Evolutionary conservation across 2,329 filamentous ascomycete species (phyloP).

Genomic region (Calonectria pteridis): DNA sequence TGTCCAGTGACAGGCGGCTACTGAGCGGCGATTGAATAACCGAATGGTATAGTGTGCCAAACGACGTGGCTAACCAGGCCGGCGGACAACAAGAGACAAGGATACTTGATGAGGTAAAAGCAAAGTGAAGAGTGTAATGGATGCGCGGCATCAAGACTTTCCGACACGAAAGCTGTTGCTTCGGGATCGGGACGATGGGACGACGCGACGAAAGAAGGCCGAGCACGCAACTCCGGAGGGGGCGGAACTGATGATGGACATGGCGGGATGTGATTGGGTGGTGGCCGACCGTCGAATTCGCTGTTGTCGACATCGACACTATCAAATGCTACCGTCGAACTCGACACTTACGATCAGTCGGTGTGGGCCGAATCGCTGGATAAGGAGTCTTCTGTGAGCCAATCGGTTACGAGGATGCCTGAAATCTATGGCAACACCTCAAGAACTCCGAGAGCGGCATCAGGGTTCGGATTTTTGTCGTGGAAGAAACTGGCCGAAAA

Average conservation of each 20-base stretch:
- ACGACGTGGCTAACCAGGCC: too few species aligned
- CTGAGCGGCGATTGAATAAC: background rate
- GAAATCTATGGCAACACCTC: background rate
- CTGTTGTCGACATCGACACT: background rate
- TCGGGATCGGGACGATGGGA: too few species aligned
- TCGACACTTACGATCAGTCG: background rate
- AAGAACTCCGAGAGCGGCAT: background rate
- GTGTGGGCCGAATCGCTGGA: background rate
- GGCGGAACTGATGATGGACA: background rate
- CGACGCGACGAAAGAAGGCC: too few species aligned
- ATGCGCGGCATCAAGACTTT: too few species aligned
- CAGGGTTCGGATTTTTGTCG: background rate
- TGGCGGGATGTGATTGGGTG: background rate
- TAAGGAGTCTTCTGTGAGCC: background rate
- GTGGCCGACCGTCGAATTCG: background rate
- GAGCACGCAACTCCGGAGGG: background rate
- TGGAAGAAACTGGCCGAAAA: background rate
- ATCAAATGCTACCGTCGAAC: background rate
- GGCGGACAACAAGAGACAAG: too few species aligned
- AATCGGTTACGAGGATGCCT: background rate
- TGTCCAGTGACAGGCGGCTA: background rate
- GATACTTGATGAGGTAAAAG: too few species aligned
- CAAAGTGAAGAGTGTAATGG: too few species aligned
- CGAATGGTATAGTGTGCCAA: background rate
- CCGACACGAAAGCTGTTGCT: too few species aligned